These are phyloP conservation scores for Meira miltonrushii DNA, from an alignment of 1,284 basidiomycete species.

Conservation along the genomic window DNA sequence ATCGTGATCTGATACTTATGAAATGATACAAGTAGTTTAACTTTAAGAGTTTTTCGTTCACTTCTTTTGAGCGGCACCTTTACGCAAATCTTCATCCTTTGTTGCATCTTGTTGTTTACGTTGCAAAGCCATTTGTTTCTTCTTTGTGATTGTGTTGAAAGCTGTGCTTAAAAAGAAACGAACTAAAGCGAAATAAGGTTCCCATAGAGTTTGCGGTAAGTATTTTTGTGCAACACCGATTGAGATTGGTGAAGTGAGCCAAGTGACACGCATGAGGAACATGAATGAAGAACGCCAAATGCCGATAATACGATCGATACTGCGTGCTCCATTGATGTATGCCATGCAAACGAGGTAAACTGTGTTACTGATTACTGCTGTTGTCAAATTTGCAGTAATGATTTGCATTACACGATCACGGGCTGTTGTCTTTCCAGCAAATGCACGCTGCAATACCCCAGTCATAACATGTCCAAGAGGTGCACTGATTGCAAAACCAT, in stretches of 20 bases:
- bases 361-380: slow-evolving; percentile 70
- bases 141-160: slow-evolving; percentile 45
- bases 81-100: slow-evolving; percentile 25
- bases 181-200: slow-evolving; percentile 41
- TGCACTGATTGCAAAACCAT: slow-evolving; percentile 78
- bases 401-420: slow-evolving; percentile 64
- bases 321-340: slow-evolving; percentile 73
- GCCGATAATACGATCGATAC: slow-evolving; percentile 63
- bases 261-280: slow-evolving; percentile 1
- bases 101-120: slow-evolving; percentile 13
- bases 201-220: slow-evolving; percentile 63
- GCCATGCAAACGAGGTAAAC: slow-evolving; percentile 72
- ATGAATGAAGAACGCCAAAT: slow-evolving; percentile 36
- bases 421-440: slow-evolving; percentile 68
- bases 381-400: slow-evolving; percentile 69
- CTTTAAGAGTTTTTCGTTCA: not conserved
- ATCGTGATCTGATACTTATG: too few relatives aligned
- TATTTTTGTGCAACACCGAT: slow-evolving; percentile 70
- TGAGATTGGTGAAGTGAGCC: slow-evolving; percentile 58
- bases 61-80: slow-evolving; percentile 21
- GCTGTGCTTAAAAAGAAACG: slow-evolving; percentile 36
- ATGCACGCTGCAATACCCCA: slow-evolving; percentile 64
- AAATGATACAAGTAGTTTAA: too few relatives aligned
- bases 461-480: slow-evolving; percentile 69
- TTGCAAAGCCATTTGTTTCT: slow-evolving; percentile 43